Base-by-base conservation (phyloP, 2,329 filamentous ascomycete species). In the Tolypocladium inflatum region DNA sequence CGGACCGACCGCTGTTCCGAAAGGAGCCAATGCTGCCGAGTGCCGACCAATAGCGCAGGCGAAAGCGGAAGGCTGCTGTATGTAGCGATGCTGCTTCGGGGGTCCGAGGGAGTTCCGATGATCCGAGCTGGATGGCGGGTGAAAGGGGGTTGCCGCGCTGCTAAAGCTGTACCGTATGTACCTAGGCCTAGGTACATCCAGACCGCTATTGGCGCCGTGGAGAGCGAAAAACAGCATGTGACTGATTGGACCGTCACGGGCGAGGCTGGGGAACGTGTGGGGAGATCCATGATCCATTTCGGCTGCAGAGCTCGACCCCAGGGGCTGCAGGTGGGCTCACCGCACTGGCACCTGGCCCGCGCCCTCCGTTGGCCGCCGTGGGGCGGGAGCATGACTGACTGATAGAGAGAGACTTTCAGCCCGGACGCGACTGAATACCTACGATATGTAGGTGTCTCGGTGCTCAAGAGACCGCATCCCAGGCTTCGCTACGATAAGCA, bases 241-340 rank as follows among this genome's bases (percentile, higher is more conserved):
- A 52, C 38, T 55, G 59, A 58, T 58, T 57, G 56, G 58, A 41
- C 41, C 7, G 17, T 35, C 19, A n/a, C 17, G 39, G 41, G 41
- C 41, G 19, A 42, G 42, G 41, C 9, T 6, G 48, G 13, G 23
- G 33, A 41, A 54, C 38, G 23, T 54, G 50, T 57, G 39, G 48
- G 56, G 38, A 37, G 35, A 30, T 48, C 4, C 45, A 33, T 6
- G 45, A 48, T 17, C 7, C 43, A 15, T 15, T 50, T 17, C 13
- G 43, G 42, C 42, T 26, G 21, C 21, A 45, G 21, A 45, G 42
- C 6, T 23, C 26, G 26, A 39, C 6, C 17, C 45, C 26, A 33
- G 45, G 45, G 48, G 48, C 30, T 21, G 45, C 45, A 33, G 43
- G 45, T 17, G 48, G 30, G 17, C 30, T 51, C 48, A 51, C 48